These are phyloP conservation scores for Rosellinia necatrix DNA, from an alignment of 2,329 filamentous ascomycete genomes.

Conservation along the genomic window DNA sequence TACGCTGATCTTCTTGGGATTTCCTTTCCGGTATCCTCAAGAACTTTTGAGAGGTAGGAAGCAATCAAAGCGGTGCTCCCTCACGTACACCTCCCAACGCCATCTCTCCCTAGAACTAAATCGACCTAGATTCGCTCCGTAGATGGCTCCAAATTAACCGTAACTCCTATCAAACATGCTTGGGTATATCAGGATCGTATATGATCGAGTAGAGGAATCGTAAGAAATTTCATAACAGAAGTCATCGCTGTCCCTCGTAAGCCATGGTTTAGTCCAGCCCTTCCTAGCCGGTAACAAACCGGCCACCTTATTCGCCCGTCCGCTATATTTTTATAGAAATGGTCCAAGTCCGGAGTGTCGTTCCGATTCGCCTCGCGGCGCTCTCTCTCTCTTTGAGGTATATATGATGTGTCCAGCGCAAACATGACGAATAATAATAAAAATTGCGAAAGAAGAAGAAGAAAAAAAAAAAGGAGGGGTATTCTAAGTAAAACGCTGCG, in stretches of 20 bases:
- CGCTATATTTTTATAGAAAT: conserved; percentile 36
- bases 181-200: conserved; percentile 39
- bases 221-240: conserved; percentile 20
- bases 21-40: conserved; percentile 29
- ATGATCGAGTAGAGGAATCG: conserved; percentile 9
- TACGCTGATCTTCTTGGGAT: conserved; percentile 30
- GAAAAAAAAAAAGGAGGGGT: conserved; percentile 35
- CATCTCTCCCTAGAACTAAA: conserved; percentile 10
- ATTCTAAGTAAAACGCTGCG: conserved; percentile 31
- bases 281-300: conserved; percentile 31
- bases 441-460: too few relatives aligned
- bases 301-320: conserved; percentile 30
- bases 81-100: conserved; percentile 28
- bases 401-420: conserved; percentile 35
- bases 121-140: conserved; percentile 33
- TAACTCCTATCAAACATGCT: conserved; percentile 35
- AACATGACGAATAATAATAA: conserved; percentile 32
- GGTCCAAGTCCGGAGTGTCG: conserved; percentile 40
- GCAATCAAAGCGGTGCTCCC: conserved; percentile 39
- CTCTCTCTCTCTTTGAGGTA: conserved; percentile 40
- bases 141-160: conserved; percentile 27
- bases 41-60: conserved; percentile 33
- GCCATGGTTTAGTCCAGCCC: conserved; percentile 36
- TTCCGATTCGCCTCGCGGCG: conserved; percentile 43
- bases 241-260: conserved; percentile 39